phyloP scores from a whole-genome alignment of 108 stramenopile genomes.

The Heterococcus sp. region DNA sequence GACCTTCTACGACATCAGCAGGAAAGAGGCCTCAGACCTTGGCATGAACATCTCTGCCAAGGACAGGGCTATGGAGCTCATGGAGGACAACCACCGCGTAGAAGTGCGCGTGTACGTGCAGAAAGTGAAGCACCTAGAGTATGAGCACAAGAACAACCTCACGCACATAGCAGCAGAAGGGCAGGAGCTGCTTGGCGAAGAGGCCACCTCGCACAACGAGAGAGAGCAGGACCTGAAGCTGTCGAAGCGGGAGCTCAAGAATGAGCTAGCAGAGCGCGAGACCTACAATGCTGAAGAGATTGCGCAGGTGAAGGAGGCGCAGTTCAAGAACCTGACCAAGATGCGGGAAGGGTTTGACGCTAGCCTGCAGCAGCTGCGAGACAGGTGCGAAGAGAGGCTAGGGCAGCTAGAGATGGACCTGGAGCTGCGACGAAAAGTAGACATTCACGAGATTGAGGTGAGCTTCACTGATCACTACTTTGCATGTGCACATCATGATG shows the following conservation, averaged over 20 bases:
- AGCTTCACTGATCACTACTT: too few relatives aligned
- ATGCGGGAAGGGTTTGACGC: slow-evolving; percentile 57
- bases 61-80: slow-evolving; percentile 67
- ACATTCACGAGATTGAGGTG: slow-evolving; percentile 70
- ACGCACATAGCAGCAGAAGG: slow-evolving; percentile 45
- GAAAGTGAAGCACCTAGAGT: slow-evolving; percentile 70
- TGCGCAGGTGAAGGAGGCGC: slow-evolving; percentile 33
- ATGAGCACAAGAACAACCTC: slow-evolving; percentile 68
- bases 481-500: too few relatives aligned
- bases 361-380: slow-evolving; percentile 48
- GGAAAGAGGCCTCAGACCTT: slow-evolving; percentile 53
- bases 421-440: slow-evolving; percentile 56
- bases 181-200: slow-evolving; percentile 9
- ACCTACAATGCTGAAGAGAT: slow-evolving; percentile 54
- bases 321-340: slow-evolving; percentile 55
- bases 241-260: slow-evolving; percentile 47
- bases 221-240: slow-evolving; percentile 36
- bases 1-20: slow-evolving; percentile 64
- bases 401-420: slow-evolving; percentile 34
- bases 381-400: slow-evolving; percentile 49
- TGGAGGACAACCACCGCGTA: slow-evolving; percentile 57
- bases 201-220: slow-evolving; percentile 25
- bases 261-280: slow-evolving; percentile 46
- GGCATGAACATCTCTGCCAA: slow-evolving; percentile 59
- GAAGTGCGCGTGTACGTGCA: slow-evolving; percentile 65